Conservation (phyloP, 1,139 yeast species). For the Meyerozyma sp. region DNA sequence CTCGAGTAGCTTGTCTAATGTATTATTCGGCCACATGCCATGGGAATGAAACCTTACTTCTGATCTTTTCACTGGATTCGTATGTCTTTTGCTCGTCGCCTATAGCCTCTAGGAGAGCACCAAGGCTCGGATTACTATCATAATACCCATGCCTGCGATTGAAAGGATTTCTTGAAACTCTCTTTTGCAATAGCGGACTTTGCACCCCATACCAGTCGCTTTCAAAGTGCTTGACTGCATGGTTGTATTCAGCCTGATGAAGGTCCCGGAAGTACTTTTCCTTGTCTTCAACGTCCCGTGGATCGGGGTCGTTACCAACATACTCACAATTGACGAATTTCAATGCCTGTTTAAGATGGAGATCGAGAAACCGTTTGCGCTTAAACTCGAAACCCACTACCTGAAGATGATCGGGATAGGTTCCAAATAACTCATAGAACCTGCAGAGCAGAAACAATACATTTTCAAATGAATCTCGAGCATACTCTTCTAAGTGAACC, state of each 20-base stretch:
- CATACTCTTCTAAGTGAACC: constrained; percentile 56
- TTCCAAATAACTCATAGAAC: constrained; percentile 42
- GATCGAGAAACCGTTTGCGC: constrained; percentile 46
- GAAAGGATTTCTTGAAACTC: constrained; percentile 58
- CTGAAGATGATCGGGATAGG: constrained; percentile 48
- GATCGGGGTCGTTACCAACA: constrained; percentile 60
- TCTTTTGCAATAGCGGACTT: constrained; percentile 35
- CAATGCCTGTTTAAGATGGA: constrained; percentile 46
- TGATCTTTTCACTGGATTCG: not conserved
- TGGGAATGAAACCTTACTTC: not conserved
- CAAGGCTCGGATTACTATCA: constrained; percentile 20
- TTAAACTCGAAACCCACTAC: constrained; percentile 77
- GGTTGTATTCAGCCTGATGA: constrained; percentile 39
- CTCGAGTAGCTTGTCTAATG: not conserved
- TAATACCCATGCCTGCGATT: constrained; percentile 39
- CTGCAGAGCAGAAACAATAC: constrained; percentile 58
- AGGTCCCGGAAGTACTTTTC: constrained; percentile 39
- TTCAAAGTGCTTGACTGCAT: constrained; percentile 54
- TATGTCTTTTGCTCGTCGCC: constrained; percentile 2
- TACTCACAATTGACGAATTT: constrained; percentile 31
- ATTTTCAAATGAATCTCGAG: constrained; percentile 80
- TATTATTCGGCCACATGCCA: not conserved
- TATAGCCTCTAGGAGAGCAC: constrained; percentile 15
- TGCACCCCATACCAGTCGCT: constrained; percentile 59
- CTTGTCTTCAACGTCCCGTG: constrained; percentile 21